A percentile compares a stretch with the other conserved stretches of the same genome.
Evolutionary conservation across 495 filamentous ascomycete genomes (phyloP).

Genomic region (Tricharina praecox): DNA sequence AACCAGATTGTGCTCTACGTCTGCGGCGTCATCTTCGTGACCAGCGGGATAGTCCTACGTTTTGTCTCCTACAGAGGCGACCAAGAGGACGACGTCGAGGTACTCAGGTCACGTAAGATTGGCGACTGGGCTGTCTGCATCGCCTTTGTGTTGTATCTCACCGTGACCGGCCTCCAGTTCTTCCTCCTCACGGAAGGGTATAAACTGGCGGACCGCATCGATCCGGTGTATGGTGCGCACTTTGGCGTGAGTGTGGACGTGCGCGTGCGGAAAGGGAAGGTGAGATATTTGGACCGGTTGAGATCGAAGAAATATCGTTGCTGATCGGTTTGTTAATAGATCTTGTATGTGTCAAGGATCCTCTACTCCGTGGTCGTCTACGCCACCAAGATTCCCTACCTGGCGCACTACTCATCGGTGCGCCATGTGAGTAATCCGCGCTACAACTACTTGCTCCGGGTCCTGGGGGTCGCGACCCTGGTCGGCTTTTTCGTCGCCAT

Average conservation of each 20-base stretch:
- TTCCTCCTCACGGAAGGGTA: background rate
- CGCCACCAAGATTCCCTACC: too few relatives aligned
- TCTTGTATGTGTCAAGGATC: too few relatives aligned
- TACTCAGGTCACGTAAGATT: background rate
- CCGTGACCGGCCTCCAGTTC: background rate
- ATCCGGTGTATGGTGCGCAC: background rate
- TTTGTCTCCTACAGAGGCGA: background rate
- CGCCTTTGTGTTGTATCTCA: background rate
- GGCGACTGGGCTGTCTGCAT: background rate
- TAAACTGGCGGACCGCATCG: too few relatives aligned
- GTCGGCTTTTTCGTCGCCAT: too few relatives aligned
- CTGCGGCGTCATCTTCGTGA: background rate
- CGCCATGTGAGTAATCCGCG: too few relatives aligned
- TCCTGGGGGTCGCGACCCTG: too few relatives aligned
- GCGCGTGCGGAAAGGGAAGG: background rate
- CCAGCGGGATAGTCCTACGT: background rate
- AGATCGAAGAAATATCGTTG: too few relatives aligned
- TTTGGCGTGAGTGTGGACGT: background rate
- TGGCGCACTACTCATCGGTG: too few relatives aligned
- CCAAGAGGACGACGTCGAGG: background rate
- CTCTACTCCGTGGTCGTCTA: too few relatives aligned
- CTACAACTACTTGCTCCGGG: too few relatives aligned
- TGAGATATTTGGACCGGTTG: background rate
- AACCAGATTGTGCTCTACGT: too few relatives aligned
- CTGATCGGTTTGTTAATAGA: too few relatives aligned